Percentiles rank a stretch among this genome's conserved stretches.
phyloP scores from a whole-genome alignment of 2,329 filamentous ascomycete species.

The Apiospora aurea region DNA sequence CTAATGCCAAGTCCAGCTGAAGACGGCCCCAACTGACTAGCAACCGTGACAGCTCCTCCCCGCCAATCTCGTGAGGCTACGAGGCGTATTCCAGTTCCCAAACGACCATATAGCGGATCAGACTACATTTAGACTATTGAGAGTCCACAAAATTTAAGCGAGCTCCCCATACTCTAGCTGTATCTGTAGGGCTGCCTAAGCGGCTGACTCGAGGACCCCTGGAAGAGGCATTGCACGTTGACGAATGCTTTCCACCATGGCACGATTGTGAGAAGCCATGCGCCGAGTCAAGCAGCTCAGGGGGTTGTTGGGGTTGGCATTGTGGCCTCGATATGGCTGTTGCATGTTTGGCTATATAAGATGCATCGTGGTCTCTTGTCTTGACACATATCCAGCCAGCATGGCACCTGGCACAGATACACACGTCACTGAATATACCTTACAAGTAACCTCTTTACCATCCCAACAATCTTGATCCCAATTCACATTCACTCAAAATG shows the following conservation, averaged over 20 bases:
- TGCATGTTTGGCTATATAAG: background rate
- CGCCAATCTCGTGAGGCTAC: background rate
- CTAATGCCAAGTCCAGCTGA: conserved; percentile 13
- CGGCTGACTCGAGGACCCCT: background rate
- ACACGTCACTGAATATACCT: background rate
- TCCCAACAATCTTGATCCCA: background rate
- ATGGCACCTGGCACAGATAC: background rate
- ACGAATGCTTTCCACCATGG: background rate
- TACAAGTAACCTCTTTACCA: background rate
- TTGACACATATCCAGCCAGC: background rate
- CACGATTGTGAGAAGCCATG: background rate
- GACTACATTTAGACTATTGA: background rate
- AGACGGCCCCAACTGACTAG: conserved; percentile 9
- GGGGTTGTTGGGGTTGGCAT: background rate
- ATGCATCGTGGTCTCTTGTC: background rate
- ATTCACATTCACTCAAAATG: background rate
- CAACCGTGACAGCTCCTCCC: background rate
- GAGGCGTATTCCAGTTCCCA: background rate
- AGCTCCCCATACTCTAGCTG: conserved; percentile 10
- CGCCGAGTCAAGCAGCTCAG: background rate
- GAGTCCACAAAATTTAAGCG: conserved; percentile 1
- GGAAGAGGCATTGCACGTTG: background rate
- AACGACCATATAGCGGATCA: background rate
- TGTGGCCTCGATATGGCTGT: background rate
- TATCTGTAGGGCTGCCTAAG: conserved; percentile 14